Evolutionary conservation across 2,329 filamentous ascomycete genomes (phyloP).

Genomic region (Venturia carpophila): DNA sequence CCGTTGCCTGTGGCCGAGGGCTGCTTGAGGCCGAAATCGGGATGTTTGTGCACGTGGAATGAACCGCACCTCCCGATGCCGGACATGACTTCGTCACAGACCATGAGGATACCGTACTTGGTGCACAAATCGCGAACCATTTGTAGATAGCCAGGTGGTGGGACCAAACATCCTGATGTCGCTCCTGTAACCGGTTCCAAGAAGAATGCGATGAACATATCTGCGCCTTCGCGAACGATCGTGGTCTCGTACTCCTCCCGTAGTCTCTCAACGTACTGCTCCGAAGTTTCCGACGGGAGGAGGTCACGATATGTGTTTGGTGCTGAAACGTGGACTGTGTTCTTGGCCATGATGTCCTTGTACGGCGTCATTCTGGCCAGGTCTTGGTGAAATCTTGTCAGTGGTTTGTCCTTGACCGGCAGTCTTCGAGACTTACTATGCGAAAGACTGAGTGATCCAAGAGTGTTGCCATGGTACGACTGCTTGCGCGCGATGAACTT

Average conservation of each 20-base stretch:
- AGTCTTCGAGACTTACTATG: not conserved
- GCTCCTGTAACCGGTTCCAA: slow-evolving; percentile 66
- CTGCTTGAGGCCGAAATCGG: not conserved
- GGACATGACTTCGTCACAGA: slow-evolving; percentile 73
- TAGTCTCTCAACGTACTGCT: slow-evolving; percentile 52
- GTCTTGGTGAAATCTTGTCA: slow-evolving; percentile 48
- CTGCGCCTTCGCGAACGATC: slow-evolving; percentile 55
- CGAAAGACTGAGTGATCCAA: slow-evolving; percentile 51
- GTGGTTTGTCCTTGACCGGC: not conserved
- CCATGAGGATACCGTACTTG: slow-evolving; percentile 61
- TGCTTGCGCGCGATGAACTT: slow-evolving; percentile 57
- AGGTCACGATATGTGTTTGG: slow-evolving; percentile 59
- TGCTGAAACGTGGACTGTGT: slow-evolving; percentile 55
- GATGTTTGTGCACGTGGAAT: slow-evolving; percentile 54
- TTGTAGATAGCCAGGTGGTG: slow-evolving; percentile 59
- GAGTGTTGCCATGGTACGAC: slow-evolving; percentile 63
- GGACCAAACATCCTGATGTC: slow-evolving; percentile 56
- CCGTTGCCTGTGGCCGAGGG: not conserved
- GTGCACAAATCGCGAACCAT: slow-evolving; percentile 62
- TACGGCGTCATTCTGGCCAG: slow-evolving; percentile 53
- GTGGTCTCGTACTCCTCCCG: slow-evolving; percentile 58
- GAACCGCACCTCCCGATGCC: slow-evolving; percentile 53
- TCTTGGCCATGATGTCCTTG: slow-evolving; percentile 49
- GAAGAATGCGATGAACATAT: slow-evolving; percentile 62
- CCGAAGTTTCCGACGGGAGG: slow-evolving; percentile 44